Evolutionary conservation across 352 stramenopile genomes (phyloP).

Genomic region (Phytopythium vexans): DNA sequence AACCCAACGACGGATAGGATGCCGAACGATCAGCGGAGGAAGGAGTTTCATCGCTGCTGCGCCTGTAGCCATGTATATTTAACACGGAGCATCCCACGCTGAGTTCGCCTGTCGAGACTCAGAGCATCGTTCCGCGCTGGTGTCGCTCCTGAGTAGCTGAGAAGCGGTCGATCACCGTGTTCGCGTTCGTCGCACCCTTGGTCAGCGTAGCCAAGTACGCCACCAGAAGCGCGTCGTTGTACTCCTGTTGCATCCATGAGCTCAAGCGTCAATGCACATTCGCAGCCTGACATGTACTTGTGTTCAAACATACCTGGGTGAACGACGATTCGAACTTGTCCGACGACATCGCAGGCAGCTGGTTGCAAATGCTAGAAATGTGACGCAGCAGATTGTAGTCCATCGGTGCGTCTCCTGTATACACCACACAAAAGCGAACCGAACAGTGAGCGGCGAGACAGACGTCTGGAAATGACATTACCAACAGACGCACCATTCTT

Average conservation of each 20-base stretch:
- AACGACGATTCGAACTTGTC: conserved; percentile 74
- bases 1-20: no score
- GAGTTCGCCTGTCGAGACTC: conserved; percentile 1
- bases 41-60: no score
- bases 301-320: conserved; percentile 30
- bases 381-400: conserved; percentile 81
- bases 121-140: conserved; percentile 52
- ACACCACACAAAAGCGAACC: no score
- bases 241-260: no score
- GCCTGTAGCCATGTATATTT: not conserved
- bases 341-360: conserved; percentile 74
- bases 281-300: no score
- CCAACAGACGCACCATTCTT: conserved; percentile 40
- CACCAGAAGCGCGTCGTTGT: conserved; percentile 80
- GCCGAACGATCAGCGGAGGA: no score
- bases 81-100: not conserved
- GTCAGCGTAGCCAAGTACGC: conserved; percentile 83
- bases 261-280: no score
- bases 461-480: not conserved
- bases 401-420: conserved; percentile 52
- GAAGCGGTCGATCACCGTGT: conserved; percentile 82
- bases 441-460: not conserved
- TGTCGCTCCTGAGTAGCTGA: conserved; percentile 66
- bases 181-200: conserved; percentile 74
- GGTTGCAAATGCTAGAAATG: conserved; percentile 84